Percentiles rank a stretch among this genome's conserved stretches.
phyloP scores from a whole-genome alignment of 495 filamentous ascomycete genomes.

The Thozetella sp. region DNA sequence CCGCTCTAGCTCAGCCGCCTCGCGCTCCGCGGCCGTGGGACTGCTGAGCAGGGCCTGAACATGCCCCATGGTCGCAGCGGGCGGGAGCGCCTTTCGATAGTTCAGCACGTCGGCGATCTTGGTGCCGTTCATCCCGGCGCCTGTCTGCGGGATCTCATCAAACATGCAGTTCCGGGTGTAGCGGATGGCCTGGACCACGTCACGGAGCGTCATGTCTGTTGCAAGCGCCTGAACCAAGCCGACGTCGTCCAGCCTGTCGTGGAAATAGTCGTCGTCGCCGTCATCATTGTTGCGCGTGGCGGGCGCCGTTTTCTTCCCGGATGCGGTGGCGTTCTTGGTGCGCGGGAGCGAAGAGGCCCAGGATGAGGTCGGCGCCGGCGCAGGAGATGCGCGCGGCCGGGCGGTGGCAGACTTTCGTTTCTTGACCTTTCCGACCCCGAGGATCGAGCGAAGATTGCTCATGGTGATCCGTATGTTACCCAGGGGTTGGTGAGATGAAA shows the following conservation, averaged over 20 bases:
- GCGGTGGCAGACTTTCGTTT: slow-evolving; percentile 32
- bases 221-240: slow-evolving; percentile 54
- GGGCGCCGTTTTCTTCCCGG: slow-evolving; percentile 17
- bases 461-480: not conserved
- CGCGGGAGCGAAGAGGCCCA: slow-evolving; percentile 47
- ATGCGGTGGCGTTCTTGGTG: slow-evolving; percentile 49
- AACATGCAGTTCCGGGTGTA: slow-evolving; percentile 70
- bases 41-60: slow-evolving; percentile 66
- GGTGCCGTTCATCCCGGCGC: slow-evolving; percentile 73
- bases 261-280: slow-evolving; percentile 40
- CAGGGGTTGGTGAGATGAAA: not conserved
- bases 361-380: slow-evolving; percentile 52
- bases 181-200: slow-evolving; percentile 65
- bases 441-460: slow-evolving; percentile 30
- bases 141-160: slow-evolving; percentile 60
- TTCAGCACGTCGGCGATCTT: slow-evolving; percentile 73
- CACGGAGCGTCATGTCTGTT: slow-evolving; percentile 54
- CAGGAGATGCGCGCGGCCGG: slow-evolving; percentile 28
- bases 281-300: slow-evolving; percentile 20
- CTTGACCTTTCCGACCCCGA: slow-evolving; percentile 40
- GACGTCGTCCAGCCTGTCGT: slow-evolving; percentile 57
- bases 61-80: slow-evolving; percentile 71
- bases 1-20: slow-evolving; percentile 65
- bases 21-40: slow-evolving; percentile 72
- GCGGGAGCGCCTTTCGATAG: slow-evolving; percentile 65